Conservation (phyloP, 106 monocot genomes). For the Posidonia australis region DNA sequence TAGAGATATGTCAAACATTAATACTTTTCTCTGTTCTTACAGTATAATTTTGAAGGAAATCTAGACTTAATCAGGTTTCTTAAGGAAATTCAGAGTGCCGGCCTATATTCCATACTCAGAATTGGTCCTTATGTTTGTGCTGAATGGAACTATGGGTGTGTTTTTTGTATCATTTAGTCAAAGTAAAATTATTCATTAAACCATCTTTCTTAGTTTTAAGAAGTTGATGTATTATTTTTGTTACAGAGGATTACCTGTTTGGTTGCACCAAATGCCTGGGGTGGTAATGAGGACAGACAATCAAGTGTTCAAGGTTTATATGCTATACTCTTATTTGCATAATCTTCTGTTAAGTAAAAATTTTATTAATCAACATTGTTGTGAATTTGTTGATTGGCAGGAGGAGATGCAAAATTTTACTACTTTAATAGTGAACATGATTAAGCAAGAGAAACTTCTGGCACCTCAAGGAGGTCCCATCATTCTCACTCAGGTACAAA, state of each 20-base stretch:
- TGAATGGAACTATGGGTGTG: constrained; percentile 23
- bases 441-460: constrained; percentile 24
- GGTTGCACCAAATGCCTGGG: constrained; percentile 15
- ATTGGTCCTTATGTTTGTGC: constrained; percentile 29
- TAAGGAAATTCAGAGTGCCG: constrained; percentile 19
- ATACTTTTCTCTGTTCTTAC: not conserved
- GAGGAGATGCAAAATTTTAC: constrained; percentile 32
- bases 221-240: too few relatives aligned
- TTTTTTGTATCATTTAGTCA: not conserved
- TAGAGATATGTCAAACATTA: too few relatives aligned
- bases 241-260: constrained; percentile 25
- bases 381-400: constrained; percentile 2
- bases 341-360: not conserved
- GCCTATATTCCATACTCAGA: constrained; percentile 20
- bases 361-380: not conserved
- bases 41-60: constrained; percentile 24
- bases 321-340: too few relatives aligned
- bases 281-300: constrained; percentile 23
- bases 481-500: constrained; percentile 20
- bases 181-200: not conserved
- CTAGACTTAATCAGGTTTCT: constrained; percentile 16
- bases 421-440: constrained; percentile 20
- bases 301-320: constrained; percentile 13
- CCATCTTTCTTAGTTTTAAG: not conserved
- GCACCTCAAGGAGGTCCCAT: constrained; percentile 33